phyloP scores from a whole-genome alignment of 331 rosid genomes.

The Malus hybrid region DNA sequence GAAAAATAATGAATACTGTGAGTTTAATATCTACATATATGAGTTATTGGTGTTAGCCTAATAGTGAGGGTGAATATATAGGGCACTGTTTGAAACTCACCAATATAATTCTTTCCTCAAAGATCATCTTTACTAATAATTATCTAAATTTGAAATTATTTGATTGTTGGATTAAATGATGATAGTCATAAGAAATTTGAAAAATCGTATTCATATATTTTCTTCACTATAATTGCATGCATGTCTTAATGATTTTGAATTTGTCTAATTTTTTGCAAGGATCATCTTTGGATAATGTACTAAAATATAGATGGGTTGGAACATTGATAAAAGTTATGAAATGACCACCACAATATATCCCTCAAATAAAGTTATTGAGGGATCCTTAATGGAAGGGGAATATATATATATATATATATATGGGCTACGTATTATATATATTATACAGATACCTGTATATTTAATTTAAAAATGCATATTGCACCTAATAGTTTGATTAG shows the following conservation, averaged over 20 bases:
- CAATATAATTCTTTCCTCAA: not conserved
- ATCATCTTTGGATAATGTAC: not conserved
- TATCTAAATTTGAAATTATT: no score
- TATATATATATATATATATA: no score
- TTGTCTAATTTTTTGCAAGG: no score
- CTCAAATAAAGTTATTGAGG: no score
- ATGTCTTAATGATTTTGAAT: not conserved
- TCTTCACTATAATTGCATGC: not conserved
- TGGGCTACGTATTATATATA: no score
- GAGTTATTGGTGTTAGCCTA: not conserved
- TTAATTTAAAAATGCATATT: not conserved
- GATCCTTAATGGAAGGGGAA: not conserved
- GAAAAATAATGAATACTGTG: not conserved
- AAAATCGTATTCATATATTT: no score
- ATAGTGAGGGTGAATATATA: not conserved
- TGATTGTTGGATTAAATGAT: not conserved
- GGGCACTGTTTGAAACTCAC: not conserved
- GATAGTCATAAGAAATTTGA: not conserved
- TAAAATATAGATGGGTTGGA: no score
- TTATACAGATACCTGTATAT: no score
- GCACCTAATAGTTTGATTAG: not conserved
- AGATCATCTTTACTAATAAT: no score
- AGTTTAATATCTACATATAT: not conserved
- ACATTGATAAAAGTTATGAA: no score
- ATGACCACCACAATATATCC: not conserved